Percentiles rank a stretch among this genome's conserved stretches.
phyloP scores from a whole-genome alignment of 208 protist genomes.

The Trypanosoma congolense region DNA sequence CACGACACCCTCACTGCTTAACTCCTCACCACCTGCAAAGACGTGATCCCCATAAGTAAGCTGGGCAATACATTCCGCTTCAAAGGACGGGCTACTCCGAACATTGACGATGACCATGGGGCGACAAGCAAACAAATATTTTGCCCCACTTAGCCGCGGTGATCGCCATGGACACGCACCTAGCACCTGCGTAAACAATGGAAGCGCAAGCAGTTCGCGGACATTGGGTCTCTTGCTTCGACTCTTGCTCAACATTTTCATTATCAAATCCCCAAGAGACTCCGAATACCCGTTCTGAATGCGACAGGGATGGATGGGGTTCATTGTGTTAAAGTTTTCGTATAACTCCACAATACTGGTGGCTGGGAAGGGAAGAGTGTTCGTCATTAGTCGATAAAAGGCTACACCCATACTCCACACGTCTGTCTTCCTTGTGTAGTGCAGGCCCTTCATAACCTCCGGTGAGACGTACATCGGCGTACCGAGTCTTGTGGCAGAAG shows the following conservation, averaged over 20 bases:
- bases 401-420: slow-evolving; percentile 75
- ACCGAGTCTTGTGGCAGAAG: slow-evolving; percentile 35
- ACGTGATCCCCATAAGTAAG: slow-evolving; percentile 26
- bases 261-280: slow-evolving; percentile 49
- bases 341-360: slow-evolving; percentile 25
- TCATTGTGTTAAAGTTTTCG: slow-evolving; percentile 12
- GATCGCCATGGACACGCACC: slow-evolving; percentile 32
- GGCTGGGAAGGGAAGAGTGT: slow-evolving; percentile 37
- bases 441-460: slow-evolving; percentile 42
- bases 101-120: slow-evolving; percentile 24
- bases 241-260: slow-evolving; percentile 55
- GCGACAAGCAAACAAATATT: slow-evolving; percentile 37
- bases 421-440: slow-evolving; percentile 67
- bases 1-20: slow-evolving; percentile 10
- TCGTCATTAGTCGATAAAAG: slow-evolving; percentile 61
- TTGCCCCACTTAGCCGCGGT: slow-evolving; percentile 5
- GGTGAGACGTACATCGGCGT: slow-evolving; percentile 63
- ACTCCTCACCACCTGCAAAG: slow-evolving; percentile 14
- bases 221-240: slow-evolving; percentile 40
- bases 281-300: slow-evolving; percentile 27
- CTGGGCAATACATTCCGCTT: slow-evolving; percentile 15
- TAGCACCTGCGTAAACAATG: slow-evolving; percentile 33
- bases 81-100: slow-evolving; percentile 20
- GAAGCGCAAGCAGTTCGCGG: slow-evolving; percentile 35
- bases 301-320: slow-evolving; percentile 31